Evolutionary conservation across 2,329 filamentous ascomycete genomes (phyloP), one percentile per base, ranked within the genome.

Genomic region (Podosphaera fusca): DNA sequence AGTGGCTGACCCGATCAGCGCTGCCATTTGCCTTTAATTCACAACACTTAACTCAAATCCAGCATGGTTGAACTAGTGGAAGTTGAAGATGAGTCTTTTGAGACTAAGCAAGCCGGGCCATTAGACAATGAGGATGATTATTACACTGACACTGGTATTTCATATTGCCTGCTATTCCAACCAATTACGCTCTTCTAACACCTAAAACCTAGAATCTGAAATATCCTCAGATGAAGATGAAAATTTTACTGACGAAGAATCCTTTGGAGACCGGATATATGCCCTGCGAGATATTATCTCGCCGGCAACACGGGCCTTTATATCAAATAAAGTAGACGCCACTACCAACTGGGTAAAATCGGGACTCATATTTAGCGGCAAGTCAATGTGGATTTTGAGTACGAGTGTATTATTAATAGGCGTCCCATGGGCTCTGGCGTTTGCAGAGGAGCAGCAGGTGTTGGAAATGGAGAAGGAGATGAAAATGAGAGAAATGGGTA

Each of bases 401-500:
- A 95, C 89, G 62, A 89, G 84, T 60, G 87, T 87, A 59, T 78
- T 98, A 67, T 75, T 98, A 68, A 73, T 96, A 61, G 89, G 88
- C 64, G 87, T 96, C 55, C 92, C 92, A 57, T 96, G 88, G 76
- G 89, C 88, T 59, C 75, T 98, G 64, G 90, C 88, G 58, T 90
- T 88, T 69, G 82, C 85, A 61, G 92, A 98, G 76, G 92, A 98
- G 75, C 88, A 95, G 77, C 87, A 95, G 75, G 81, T 94, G 69
- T 77, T 90, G 62, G 90, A 95, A 75, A 94, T 95, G 87, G 92
- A 98, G 80, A 82, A 88, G 71, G 90, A 95, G 75, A 88, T 89
- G 79, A 82, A 85, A 71, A 92, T 95, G 87, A 85, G 92, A 70
- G 87, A 95, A 78, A 80, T 85, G 67, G 87, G 87, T 61, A 83